phyloP scores from a whole-genome alignment of 768 basidiomycete genomes.

The Lyophyllum decastes region DNA sequence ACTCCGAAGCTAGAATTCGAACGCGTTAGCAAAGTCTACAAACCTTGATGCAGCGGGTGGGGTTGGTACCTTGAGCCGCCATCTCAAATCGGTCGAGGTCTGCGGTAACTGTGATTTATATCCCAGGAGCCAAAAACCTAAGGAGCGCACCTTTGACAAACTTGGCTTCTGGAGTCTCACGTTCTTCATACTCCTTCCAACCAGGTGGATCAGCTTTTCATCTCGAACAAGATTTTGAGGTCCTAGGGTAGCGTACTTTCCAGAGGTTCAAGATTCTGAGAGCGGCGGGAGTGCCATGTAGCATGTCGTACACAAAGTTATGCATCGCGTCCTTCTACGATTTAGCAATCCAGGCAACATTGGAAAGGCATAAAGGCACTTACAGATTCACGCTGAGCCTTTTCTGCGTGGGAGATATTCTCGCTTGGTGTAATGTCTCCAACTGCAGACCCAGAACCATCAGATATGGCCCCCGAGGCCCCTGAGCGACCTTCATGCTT shows the following conservation, averaged over 20 bases:
- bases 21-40: background rate
- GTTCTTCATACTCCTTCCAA: slow-evolving; percentile 83
- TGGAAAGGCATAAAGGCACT: slow-evolving; percentile 16
- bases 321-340: slow-evolving; percentile 78
- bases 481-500: background rate
- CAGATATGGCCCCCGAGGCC: background rate
- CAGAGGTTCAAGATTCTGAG: slow-evolving; percentile 70
- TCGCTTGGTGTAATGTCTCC: slow-evolving; percentile 94
- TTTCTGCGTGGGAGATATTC: slow-evolving; percentile 80
- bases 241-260: slow-evolving; percentile 47
- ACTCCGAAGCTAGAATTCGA: slow-evolving; percentile 59
- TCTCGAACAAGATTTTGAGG: background rate
- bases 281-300: slow-evolving; percentile 73
- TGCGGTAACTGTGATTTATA: slow-evolving; percentile 26
- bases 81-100: slow-evolving; percentile 89
- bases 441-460: slow-evolving; percentile 43
- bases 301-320: slow-evolving; percentile 86
- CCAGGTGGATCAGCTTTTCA: background rate
- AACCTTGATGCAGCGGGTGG: background rate
- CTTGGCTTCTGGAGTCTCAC: slow-evolving; percentile 68
- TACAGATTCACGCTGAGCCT: slow-evolving; percentile 74
- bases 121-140: background rate
- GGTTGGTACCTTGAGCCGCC: slow-evolving; percentile 69
- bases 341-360: background rate
- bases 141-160: slow-evolving; percentile 75